These are phyloP conservation scores for Metschnikowia bowlesiae DNA, from an alignment of 805 yeast genomes.

Conservation along the genomic window DNA sequence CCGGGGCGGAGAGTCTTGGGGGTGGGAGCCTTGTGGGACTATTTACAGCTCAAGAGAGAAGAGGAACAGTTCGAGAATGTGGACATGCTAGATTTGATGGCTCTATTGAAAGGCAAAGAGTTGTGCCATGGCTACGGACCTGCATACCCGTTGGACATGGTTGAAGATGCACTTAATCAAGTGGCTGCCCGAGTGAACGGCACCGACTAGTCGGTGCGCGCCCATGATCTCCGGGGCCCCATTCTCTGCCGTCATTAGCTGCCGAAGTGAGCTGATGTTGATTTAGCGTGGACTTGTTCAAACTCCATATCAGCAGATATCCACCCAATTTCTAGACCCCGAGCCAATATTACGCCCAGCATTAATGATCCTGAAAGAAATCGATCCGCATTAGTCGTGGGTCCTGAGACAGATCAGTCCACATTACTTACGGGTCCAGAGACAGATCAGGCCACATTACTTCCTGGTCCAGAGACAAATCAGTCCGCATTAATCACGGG, in stretches of 20 bases:
- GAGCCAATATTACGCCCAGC: too few relatives aligned
- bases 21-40: constrained; percentile 81
- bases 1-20: constrained; percentile 54
- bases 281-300: too few relatives aligned
- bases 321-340: too few relatives aligned
- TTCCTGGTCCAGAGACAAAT: too few relatives aligned
- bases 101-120: constrained; percentile 59
- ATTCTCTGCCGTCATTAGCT: neutral
- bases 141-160: constrained; percentile 47
- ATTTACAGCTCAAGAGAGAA: constrained; percentile 47
- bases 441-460: too few relatives aligned
- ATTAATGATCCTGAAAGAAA: too few relatives aligned
- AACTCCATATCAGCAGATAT: too few relatives aligned
- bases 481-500: too few relatives aligned
- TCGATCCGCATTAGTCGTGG: too few relatives aligned
- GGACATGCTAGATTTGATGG: constrained; percentile 58
- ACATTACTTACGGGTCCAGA: too few relatives aligned
- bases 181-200: constrained; percentile 7
- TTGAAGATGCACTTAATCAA: constrained; percentile 26
- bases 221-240: neutral
- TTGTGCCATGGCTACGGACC: constrained; percentile 79
- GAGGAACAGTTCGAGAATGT: constrained; percentile 44
- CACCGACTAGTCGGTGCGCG: neutral
- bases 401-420: too few relatives aligned
- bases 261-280: neutral